Base-by-base conservation (phyloP, 176 grass and related monocot species). In the Themeda triandra region DNA sequence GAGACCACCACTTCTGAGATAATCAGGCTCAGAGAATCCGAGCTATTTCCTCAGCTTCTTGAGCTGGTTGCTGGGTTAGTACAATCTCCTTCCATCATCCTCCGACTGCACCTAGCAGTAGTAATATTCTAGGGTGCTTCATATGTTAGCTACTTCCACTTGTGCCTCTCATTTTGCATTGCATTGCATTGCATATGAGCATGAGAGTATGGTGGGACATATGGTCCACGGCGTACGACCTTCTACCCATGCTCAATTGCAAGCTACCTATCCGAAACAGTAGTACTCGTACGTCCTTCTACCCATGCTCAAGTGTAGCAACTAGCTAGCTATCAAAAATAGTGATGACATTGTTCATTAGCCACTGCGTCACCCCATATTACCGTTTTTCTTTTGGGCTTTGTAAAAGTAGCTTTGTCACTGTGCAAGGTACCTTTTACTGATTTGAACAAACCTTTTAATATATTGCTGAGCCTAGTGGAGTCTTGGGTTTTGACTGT, bases 11-110 rank as follows among this genome's bases (percentile, higher is more conserved):
- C 93, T 53, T 94, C 89, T 53, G 96, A 95, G 84, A 99, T 99
- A 79, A 96, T 96, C 67, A 92, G 86, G 90, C 81, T 99, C 23
- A 91, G 96, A 69, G 93, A 99, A 75, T 89, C 93, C 6, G 93
- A 99, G 87, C 89, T 99, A 36, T 99, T 96, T 31, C 96, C 96
- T 67, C 96, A 99, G 81, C 91, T 99, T 75, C 96, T 99, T 78
- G 91, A 96, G 48, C 83, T 99, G 10, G 89, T 99, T 63, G 89
- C 91, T 48, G 89, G 96, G 96, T 99, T 40, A 88, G 91, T 89
- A 76, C 83, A 70, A 68, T 62, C 65, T 89, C 77, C 21, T 36
- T 87, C 41, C 69, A 48, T 40, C 77, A 85, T 31, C 35, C 80
- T 65, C 12, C 17, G 8, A 49, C 69, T 83, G 58, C 88, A 73